These are phyloP conservation scores for Pneumocystis jirovecii DNA, from an alignment of 1,139 yeast genomes.

Conservation along the genomic window DNA sequence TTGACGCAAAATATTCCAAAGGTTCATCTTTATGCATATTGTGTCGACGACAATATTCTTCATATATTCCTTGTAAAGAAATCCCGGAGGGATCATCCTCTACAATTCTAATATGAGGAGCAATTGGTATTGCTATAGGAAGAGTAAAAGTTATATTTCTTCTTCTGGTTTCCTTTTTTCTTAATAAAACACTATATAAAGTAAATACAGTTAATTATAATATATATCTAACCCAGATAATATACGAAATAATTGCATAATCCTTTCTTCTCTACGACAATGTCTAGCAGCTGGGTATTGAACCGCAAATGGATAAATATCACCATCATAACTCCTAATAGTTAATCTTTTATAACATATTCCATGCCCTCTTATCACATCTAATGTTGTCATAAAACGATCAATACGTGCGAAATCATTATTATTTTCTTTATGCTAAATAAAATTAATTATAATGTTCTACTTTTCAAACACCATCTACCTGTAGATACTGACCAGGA, in stretches of 20 bases:
- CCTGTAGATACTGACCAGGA: constrained; percentile 85
- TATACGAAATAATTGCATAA: constrained; percentile 78
- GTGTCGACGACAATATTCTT: constrained; percentile 62
- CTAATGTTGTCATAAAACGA: constrained; percentile 78
- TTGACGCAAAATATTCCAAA: constrained; percentile 69
- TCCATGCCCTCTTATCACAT: constrained; percentile 76
- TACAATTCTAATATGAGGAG: constrained; percentile 86
- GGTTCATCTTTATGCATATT: constrained; percentile 81
- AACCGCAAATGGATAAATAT: constrained; percentile 80
- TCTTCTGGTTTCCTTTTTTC: constrained; percentile 76
- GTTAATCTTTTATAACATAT: constrained; percentile 84
- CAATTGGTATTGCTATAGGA: constrained; percentile 84
- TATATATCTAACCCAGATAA: constrained; percentile 34
- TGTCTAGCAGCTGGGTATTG: constrained; percentile 98
- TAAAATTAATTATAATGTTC: neutral
- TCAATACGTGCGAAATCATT: constrained; percentile 83
- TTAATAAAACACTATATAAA: constrained; percentile 43
- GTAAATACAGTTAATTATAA: neutral
- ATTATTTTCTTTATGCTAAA: constrained; percentile 54
- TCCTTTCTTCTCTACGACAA: constrained; percentile 89
- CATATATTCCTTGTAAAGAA: constrained; percentile 78
- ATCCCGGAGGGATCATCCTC: constrained; percentile 67
- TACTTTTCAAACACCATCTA: constrained; percentile 17
- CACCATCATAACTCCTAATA: constrained; percentile 88
- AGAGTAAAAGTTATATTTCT: constrained; percentile 74